Evolutionary conservation across 2,329 filamentous ascomycete species (phyloP), one percentile per base, ranked within the genome.

Genomic region (Talaromyces pinophilus): DNA sequence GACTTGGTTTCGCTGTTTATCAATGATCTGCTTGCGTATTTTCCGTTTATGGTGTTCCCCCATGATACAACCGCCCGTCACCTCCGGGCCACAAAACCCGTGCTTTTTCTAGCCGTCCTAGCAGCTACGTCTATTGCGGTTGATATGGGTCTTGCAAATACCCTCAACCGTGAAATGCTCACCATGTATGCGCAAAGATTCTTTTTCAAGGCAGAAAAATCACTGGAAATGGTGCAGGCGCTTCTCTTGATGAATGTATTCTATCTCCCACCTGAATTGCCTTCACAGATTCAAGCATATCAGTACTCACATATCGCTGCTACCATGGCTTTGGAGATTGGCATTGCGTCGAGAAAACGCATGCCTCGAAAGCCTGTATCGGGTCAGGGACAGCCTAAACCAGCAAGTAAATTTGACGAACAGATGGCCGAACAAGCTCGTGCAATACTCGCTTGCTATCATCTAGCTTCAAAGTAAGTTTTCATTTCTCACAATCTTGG

Each of bases 81-180:
- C 22, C 62, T 78, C 61, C 74, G 76, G 62, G 70, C 70, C 22
- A 70, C 72, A 44, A 88, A 86, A 72, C 90, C 90, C 1, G 82
- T 86, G 1, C 81, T 93, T 8, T 92, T 92, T 72, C 82, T 91
- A n/a, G 83, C 90, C 35, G 82, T 92, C 71, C 86, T 93, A 77
- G 86, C 89, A 0, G 87, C 86, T 8, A 85, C 89, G 5, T 84
- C 88, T 4, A 86, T 86, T 10, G 85, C 88, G 69, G 80, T 82
- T 22, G 28, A 80, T 85, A 65, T 71, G 5, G 73, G 76, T 2
- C 70, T 85, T 4, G 81, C 82, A 46, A 75, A 75, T 7, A 71
- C 73, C 30, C 75, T 85, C 44, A 83, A 83, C 63, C 79, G 79
- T 46, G 83, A 85, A 69, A 74, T 85, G 44, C 77, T 85, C 67